Base-by-base conservation (phyloP, 352 stramenopile species). In the Pythium aquatile region DNA sequence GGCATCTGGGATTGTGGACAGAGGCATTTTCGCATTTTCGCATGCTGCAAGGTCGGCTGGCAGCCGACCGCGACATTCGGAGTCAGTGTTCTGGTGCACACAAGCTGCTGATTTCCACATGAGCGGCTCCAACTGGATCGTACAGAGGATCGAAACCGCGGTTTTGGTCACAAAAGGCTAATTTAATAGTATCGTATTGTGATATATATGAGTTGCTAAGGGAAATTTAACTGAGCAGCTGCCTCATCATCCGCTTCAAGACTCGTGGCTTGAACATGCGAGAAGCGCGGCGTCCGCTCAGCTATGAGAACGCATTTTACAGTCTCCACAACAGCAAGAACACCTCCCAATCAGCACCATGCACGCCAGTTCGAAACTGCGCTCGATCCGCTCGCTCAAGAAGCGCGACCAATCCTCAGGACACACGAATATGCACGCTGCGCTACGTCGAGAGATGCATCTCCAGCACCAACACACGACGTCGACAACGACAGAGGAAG, bases 361-460 rank as follows among this genome's bases (percentile, higher is more conserved):
- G 56, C 56, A 63, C 6, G 46, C 56, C 56, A 63, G 17, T 63
- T 63, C 56, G 28, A 63, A 63, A 63, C 29, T 63, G 17, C 56
- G 56, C 42, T 28, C 42, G 42, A 47, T 63, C 30, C 56, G 56
- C 56, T 47, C 52, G 46, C 44, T 63, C 56, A 54, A 63, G 44
- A 42, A 29, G 28, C 56, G 56, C 29, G 56, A 63, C 56, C 30
- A 53, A 16, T 13, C 33, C 35, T 32, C 24, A 10, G 10, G 11
- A 28, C 51, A 46, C 7, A 20, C 42, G 9, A 44, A 24, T 6
- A 63, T 55, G 56, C 39, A 51, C 56, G 17, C 44, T 10, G n/a
- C 56, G 11, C 42, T 35, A 2, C 56, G 56, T 24, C 56, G 29
- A 4, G 29, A 63, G 28, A 39, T 55, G 10, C 56, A 44, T 33